Conservation (phyloP, 192 early-diverging fungal genomes). For the Gigaspora rosea region DNA sequence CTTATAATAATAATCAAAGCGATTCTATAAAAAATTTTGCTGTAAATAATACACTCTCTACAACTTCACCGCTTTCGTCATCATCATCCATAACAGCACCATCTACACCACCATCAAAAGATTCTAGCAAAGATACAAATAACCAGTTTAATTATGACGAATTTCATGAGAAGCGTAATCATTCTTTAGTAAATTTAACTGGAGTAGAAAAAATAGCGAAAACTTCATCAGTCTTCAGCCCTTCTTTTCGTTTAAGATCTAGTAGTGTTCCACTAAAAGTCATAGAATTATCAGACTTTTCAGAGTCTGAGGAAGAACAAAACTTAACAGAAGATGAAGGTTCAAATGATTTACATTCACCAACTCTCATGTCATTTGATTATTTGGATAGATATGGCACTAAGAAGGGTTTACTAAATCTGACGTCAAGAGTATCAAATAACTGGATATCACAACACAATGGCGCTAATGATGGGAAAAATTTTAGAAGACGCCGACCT, state of each 20-base stretch:
- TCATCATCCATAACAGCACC: neutral
- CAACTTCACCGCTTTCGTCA: neutral
- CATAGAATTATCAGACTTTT: constrained; percentile 11
- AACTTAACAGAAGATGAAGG: neutral
- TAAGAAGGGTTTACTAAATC: constrained; percentile 19
- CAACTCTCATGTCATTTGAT: constrained; percentile 20
- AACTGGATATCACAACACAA: constrained; percentile 18
- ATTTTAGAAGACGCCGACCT: neutral
- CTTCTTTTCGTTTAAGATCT: constrained; percentile 9
- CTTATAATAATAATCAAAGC: neutral
- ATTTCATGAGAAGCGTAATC: neutral
- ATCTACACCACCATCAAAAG: neutral
- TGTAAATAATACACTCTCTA: neutral
- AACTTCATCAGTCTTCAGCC: neutral
- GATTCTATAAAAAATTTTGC: constrained; percentile 1
- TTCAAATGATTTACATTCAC: neutral
- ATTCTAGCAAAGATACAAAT: constrained; percentile 6
- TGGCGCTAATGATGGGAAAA: neutral
- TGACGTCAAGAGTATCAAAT: constrained; percentile 14
- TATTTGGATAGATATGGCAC: constrained; percentile 11
- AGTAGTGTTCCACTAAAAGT: constrained; percentile 10
- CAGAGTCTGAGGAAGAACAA: neutral
- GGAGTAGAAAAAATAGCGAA: neutral
- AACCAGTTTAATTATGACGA: constrained; percentile 9
- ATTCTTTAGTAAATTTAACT: constrained; percentile 1